Percentiles rank a stretch among this genome's conserved stretches.
phyloP scores from a whole-genome alignment of 805 yeast genomes.

The Candida cerambycidarum region DNA sequence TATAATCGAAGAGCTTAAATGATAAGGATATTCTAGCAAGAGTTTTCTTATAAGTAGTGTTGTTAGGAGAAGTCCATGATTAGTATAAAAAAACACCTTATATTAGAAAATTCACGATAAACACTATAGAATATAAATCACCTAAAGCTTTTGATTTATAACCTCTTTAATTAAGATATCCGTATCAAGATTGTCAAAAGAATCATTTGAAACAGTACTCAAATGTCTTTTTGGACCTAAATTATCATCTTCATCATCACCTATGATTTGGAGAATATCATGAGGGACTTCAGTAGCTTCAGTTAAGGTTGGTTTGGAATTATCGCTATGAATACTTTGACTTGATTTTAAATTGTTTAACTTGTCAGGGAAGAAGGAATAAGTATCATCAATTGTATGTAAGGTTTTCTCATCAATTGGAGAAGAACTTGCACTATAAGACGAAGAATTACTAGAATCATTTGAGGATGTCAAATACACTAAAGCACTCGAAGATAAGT shows the following conservation, averaged over 20 bases:
- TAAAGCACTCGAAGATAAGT: conserved; percentile 10
- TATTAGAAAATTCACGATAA: too few relatives aligned
- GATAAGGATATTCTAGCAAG: too few relatives aligned
- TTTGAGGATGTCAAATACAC: conserved; percentile 12
- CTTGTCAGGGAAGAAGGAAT: conserved; percentile 16
- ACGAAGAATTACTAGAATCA: conserved; percentile 1
- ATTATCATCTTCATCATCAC: conserved; percentile 5
- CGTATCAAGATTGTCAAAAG: conserved; percentile 1
- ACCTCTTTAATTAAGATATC: conserved; percentile 4
- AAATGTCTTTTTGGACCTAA: conserved; percentile 3
- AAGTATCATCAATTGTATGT: conserved; percentile 5
- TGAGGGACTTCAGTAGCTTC: conserved; percentile 7
- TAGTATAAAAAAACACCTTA: too few relatives aligned
- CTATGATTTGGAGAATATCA: conserved; percentile 13
- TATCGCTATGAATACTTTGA: neutral
- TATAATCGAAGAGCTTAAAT: too few relatives aligned
- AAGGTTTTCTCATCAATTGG: conserved; percentile 14
- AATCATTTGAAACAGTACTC: conserved; percentile 1
- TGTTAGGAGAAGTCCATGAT: too few relatives aligned
- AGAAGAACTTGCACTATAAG: conserved; percentile 2
- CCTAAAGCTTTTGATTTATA: conserved; percentile 5
- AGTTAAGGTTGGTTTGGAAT: conserved; percentile 4
- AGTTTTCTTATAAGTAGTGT: too few relatives aligned
- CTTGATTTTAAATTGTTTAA: conserved; percentile 10
- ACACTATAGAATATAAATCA: too few relatives aligned